These are phyloP conservation scores for Madurella mycetomatis DNA, from an alignment of 2,329 filamentous ascomycete genomes.

Conservation along the genomic window DNA sequence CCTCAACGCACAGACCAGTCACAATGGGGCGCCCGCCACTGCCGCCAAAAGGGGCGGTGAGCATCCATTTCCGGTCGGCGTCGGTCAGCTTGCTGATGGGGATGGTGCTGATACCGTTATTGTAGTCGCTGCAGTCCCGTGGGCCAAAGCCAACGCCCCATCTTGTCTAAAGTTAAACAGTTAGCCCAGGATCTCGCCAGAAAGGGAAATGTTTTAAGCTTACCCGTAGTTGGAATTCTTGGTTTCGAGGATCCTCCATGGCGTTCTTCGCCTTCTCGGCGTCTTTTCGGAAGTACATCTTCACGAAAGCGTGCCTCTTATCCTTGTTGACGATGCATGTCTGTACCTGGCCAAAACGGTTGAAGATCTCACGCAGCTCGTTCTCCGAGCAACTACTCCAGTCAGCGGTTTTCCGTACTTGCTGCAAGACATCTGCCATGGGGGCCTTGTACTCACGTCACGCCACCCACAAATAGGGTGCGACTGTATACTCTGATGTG, in stretches of 20 bases:
- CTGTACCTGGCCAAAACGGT: conserved; percentile 79
- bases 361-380: conserved; percentile 78
- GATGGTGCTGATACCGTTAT: conserved; percentile 86
- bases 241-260: conserved; percentile 74
- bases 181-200: conserved; percentile 14
- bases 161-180: conserved; percentile 59
- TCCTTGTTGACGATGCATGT: conserved; percentile 98
- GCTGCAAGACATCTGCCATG: background rate
- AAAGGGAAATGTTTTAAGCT: conserved; percentile 31
- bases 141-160: conserved; percentile 98
- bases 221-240: conserved; percentile 69
- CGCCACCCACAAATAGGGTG: conserved; percentile 93
- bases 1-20: conserved; percentile 82
- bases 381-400: conserved; percentile 64
- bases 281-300: conserved; percentile 89
- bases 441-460: conserved; percentile 59
- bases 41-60: conserved; percentile 88
- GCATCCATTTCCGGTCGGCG: conserved; percentile 94
- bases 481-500: conserved; percentile 91
- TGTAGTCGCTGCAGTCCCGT: conserved; percentile 94
- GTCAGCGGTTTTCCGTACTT: conserved; percentile 1
- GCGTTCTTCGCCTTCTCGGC: conserved; percentile 78
- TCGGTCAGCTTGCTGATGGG: conserved; percentile 91
- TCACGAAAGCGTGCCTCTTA: conserved; percentile 97
- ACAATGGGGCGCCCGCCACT: conserved; percentile 80